Conservation (phyloP, 345 rosid genomes). For the Gossypioides kirkii region DNA sequence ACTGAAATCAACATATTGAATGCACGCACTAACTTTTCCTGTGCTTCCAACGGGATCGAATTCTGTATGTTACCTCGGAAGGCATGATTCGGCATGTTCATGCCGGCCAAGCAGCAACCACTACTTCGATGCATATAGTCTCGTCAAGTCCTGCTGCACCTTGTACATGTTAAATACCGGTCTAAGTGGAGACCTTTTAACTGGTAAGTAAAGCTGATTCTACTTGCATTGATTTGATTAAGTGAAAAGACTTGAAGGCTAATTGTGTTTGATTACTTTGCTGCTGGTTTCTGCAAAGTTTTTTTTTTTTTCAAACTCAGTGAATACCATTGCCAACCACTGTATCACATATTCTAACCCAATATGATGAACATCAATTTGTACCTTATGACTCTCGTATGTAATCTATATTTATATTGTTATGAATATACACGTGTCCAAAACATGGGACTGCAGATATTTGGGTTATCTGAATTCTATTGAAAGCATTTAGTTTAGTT, state of each 20-base stretch:
- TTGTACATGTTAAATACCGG: constrained; percentile 21
- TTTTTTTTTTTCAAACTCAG: neutral
- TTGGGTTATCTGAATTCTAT: neutral
- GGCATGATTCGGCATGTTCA: neutral
- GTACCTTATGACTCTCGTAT: neutral
- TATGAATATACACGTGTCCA: neutral
- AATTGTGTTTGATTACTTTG: constrained; percentile 11
- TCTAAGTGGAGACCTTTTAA: constrained; percentile 26
- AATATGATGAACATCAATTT: neutral
- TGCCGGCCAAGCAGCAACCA: neutral
- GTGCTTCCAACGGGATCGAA: constrained; percentile 13
- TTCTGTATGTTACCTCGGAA: constrained; percentile 4
- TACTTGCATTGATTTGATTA: constrained; percentile 13
- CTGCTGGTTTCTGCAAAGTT: neutral
- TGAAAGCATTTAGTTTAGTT: neutral
- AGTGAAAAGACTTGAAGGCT: neutral
- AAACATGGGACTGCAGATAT: neutral
- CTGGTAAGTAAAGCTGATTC: constrained; percentile 20
- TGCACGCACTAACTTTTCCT: constrained; percentile 13
- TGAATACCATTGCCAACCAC: neutral
- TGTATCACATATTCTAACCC: neutral
- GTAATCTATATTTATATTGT: neutral
- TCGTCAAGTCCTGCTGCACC: constrained; percentile 13
- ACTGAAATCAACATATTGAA: constrained; percentile 17
- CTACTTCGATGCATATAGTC: constrained; percentile 1